Evolutionary conservation across 768 basidiomycete species (phyloP).

Genomic region (Sporobolomyces pararoseus): DNA sequence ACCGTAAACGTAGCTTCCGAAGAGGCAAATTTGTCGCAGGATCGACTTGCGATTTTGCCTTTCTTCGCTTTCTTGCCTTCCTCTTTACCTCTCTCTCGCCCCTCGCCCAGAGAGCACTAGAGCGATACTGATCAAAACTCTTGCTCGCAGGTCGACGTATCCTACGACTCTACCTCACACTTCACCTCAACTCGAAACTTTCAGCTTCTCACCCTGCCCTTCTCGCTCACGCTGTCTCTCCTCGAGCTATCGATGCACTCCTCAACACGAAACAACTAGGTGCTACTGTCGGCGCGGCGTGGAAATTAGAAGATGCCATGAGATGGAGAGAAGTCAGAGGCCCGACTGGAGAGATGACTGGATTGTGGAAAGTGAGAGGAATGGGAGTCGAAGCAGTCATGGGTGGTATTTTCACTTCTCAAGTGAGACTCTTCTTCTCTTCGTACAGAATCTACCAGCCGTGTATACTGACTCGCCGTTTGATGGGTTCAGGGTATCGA

Average conservation of each 20-base stretch:
- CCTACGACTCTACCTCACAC: slow-evolving; percentile 23
- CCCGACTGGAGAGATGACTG: slow-evolving; percentile 25
- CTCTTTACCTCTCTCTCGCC: too few species aligned
- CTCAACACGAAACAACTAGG: slow-evolving; percentile 36
- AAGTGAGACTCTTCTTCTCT: slow-evolving; percentile 1
- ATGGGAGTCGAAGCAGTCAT: slow-evolving; percentile 27
- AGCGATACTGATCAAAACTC: neutral
- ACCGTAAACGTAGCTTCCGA: too few species aligned
- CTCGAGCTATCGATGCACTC: slow-evolving; percentile 15
- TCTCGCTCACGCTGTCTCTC: slow-evolving; percentile 17
- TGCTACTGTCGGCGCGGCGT: slow-evolving; percentile 25
- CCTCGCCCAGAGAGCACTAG: too few species aligned
- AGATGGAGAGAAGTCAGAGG: slow-evolving; percentile 32
- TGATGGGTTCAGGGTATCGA: slow-evolving; percentile 21
- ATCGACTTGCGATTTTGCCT: too few species aligned
- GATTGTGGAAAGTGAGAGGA: slow-evolving; percentile 37
- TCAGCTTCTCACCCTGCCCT: slow-evolving; percentile 20
- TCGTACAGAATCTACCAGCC: too few species aligned
- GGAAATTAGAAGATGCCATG: slow-evolving; percentile 28
- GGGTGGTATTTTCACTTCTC: slow-evolving; percentile 29
- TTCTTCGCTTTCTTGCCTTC: too few species aligned
- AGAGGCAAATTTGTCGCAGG: too few species aligned
- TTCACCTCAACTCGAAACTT: slow-evolving; percentile 29
- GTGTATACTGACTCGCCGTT: too few species aligned
- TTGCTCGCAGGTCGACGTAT: slow-evolving; percentile 24